Conservation (phyloP, 1,139 yeast genomes). For the Protomyces arabidopsidicola region DNA sequence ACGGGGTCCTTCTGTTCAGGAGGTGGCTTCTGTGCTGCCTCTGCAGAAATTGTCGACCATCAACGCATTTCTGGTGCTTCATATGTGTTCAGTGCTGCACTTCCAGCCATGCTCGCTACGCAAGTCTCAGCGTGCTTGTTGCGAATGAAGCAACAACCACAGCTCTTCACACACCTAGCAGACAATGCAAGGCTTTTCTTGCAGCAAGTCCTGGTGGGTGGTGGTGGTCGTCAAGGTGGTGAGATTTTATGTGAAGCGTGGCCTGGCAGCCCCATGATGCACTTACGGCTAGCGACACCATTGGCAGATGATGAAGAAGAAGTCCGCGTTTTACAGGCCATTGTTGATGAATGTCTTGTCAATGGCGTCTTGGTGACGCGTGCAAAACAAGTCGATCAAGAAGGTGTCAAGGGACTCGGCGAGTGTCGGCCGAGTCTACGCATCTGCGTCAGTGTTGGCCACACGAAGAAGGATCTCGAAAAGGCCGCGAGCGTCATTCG, state of each 20-base stretch:
- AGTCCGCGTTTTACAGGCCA: constrained; percentile 32
- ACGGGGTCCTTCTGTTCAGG: constrained; percentile 80
- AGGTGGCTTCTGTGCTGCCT: constrained; percentile 95
- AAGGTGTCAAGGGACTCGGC: constrained; percentile 68
- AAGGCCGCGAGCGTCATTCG: constrained; percentile 38
- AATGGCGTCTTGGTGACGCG: constrained; percentile 47
- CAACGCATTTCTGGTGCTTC: constrained; percentile 88
- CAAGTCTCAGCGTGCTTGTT: constrained; percentile 61
- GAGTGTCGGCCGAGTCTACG: constrained; percentile 73
- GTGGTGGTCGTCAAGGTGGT: constrained; percentile 40
- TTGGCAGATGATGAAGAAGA: constrained; percentile 43
- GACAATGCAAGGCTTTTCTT: constrained; percentile 41
- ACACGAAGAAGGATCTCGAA: constrained; percentile 52
- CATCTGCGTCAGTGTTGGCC: constrained; percentile 55
- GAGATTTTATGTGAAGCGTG: constrained; percentile 53
- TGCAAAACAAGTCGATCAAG: constrained; percentile 57
- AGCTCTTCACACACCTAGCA: constrained; percentile 39
- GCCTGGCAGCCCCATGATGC: constrained; percentile 61
- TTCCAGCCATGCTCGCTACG: constrained; percentile 85
- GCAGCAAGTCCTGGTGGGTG: background rate
- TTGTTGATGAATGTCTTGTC: constrained; percentile 53
- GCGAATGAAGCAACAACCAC: constrained; percentile 38
- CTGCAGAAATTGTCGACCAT: constrained; percentile 75
- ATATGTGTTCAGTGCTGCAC: constrained; percentile 88
- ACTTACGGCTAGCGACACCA: constrained; percentile 45